Evolutionary conservation across 1,284 basidiomycete species (phyloP), one percentile per base, ranked within the genome.

Genomic region (Mycena citricolor): DNA sequence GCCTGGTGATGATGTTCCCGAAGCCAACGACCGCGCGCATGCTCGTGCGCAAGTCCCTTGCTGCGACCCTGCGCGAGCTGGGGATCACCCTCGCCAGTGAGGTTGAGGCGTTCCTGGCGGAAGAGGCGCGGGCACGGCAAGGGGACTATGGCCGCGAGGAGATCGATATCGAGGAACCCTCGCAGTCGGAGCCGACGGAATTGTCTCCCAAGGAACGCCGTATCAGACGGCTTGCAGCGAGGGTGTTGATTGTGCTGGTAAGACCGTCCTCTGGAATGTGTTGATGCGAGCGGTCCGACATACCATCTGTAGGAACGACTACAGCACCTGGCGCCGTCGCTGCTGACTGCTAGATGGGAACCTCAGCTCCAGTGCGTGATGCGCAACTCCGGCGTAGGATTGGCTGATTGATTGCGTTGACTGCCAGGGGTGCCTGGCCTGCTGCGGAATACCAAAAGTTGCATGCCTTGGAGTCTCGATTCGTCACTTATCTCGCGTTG

Each of bases 1-100:
- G 67, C 52, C 61, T 70, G 19, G 63, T 67, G 8, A 70, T 70
- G 68, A 50, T 70, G 32, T 67, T 69, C 51, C 68, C 68, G 2
- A 58, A 57, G n/a, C 65, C 64, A 3, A 61, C 59, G 10, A 68
- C 68, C 0, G 60, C 65, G 14, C 65, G 67, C 7, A 62, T 64
- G 6, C 55, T 70, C 10, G 66, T 70, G n/a, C 61, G 68, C 20
- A 56, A 60, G 38, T 66, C 67, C 0, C 57, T 68, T 13, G 64
- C 62, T 8, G 65, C 63, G 3, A 57, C 59, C 5, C 51, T 61
- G 12, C 51, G 39, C 2, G 63, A 68, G 38, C 51, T 62, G 5
- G 63, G 64, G 1, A 50, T 61, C 21, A 58, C 69, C n/a, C 58
- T 69, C 30, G 63, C 65, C 13, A 55, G 57, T 0, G 66, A 69